phyloP scores from a whole-genome alignment of 2,329 filamentous ascomycete species.

The Colletotrichum tofieldiae region DNA sequence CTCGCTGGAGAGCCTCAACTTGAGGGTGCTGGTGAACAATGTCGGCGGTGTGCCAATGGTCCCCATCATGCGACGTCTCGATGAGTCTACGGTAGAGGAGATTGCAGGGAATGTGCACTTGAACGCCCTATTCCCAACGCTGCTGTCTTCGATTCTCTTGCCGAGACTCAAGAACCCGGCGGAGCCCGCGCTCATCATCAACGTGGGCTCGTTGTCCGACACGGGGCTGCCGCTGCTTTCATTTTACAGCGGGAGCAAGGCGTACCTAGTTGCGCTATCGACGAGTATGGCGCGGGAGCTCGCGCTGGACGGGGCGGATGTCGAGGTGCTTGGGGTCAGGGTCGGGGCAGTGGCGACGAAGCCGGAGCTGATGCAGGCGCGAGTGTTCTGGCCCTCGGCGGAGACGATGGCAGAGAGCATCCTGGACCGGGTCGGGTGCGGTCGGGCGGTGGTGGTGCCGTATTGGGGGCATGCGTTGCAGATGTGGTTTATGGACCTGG shows the following conservation, averaged over 20 bases:
- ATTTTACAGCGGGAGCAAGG: conserved; percentile 37
- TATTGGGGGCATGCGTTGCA: conserved; percentile 36
- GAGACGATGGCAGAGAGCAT: conserved; percentile 35
- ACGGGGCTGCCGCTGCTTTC: conserved; percentile 32
- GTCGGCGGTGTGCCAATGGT: conserved; percentile 38
- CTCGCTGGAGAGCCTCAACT: conserved; percentile 40
- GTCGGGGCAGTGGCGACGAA: conserved; percentile 35
- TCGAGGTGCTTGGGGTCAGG: conserved; percentile 36
- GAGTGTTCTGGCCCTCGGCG: conserved; percentile 32
- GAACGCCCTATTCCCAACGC: conserved; percentile 40
- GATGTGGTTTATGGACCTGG: conserved; percentile 14
- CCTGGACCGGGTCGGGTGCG: conserved; percentile 37
- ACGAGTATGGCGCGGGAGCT: conserved; percentile 27
- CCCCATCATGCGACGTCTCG: conserved; percentile 31
- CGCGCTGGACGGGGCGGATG: conserved; percentile 21
- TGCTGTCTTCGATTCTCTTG: conserved; percentile 28
- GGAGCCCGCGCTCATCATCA: conserved; percentile 37
- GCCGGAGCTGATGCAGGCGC: conserved; percentile 20
- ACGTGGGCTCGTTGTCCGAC: conserved; percentile 36
- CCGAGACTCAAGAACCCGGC: conserved; percentile 17
- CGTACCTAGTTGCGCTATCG: conserved; percentile 34
- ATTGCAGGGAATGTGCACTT: conserved; percentile 29
- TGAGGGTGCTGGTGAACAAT: conserved; percentile 46
- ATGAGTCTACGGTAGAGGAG: conserved; percentile 22
- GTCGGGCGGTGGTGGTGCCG: conserved; percentile 26